Conservation (phyloP, 495 filamentous ascomycete genomes). For the Lepidopterella palustris region DNA sequence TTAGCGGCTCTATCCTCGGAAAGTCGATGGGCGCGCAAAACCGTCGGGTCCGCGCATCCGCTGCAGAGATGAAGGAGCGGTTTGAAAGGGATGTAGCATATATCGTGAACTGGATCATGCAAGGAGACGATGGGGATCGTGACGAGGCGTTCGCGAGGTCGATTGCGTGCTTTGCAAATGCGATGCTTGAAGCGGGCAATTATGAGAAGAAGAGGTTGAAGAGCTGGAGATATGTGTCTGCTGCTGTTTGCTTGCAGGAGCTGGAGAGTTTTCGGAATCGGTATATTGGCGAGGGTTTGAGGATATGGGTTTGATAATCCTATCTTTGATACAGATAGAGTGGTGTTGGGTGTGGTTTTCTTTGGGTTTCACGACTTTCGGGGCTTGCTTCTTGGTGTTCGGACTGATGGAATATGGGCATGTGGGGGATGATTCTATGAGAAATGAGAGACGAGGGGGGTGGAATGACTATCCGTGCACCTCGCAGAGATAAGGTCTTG, state of each 20-base stretch:
- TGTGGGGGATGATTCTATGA: too few relatives aligned
- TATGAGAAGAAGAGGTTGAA: constrained; percentile 19
- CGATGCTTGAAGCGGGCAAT: constrained; percentile 26
- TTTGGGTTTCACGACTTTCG: too few relatives aligned
- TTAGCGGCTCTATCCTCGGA: constrained; percentile 66
- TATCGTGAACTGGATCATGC: constrained; percentile 44
- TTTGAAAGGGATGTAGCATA: constrained; percentile 47
- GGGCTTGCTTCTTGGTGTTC: too few relatives aligned
- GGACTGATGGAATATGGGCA: too few relatives aligned
- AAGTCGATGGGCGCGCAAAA: constrained; percentile 49
- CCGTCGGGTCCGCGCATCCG: constrained; percentile 56
- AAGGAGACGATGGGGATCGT: constrained; percentile 26
- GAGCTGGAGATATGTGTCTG: constrained; percentile 16
- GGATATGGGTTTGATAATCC: neutral
- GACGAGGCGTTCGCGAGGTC: constrained; percentile 43
- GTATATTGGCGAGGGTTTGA: neutral
- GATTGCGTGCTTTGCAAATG: constrained; percentile 46
- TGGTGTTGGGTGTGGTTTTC: too few relatives aligned
- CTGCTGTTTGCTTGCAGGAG: constrained; percentile 12
- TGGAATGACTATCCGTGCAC: too few relatives aligned
- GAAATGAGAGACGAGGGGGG: too few relatives aligned
- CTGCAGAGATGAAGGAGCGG: constrained; percentile 54
- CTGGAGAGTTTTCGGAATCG: neutral
- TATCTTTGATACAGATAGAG: too few relatives aligned
- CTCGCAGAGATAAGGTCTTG: too few relatives aligned